Evolutionary conservation across 148 eudicot species (phyloP), one percentile per base, ranked within the genome.

Genomic region (Chenopodium suecicum): DNA sequence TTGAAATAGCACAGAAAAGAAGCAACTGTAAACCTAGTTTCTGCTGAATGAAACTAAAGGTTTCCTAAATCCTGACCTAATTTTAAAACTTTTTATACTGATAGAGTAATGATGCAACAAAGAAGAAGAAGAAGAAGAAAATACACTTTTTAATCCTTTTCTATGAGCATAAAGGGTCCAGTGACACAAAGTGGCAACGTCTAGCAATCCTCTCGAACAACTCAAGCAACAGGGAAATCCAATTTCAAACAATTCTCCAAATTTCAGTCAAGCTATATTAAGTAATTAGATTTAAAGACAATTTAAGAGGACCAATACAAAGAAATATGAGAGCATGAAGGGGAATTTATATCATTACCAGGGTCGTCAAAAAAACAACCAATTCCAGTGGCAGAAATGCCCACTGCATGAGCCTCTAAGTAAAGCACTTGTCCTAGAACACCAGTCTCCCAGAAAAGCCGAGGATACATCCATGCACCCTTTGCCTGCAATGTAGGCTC

Each of bases 341-440:
- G 64, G 29, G 44, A 5, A 1, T 47, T 56, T 37, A 41, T n/a
- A 69, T 11, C 4, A 11, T 8, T 90, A 95, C 98, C 97, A 81
- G 98, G 98, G 88, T 92, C 98, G 72, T 93, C 98, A 77, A 93
- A 93, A 83, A 93, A 95, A 89, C 98, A 95, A 77, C 98, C 98
- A 66, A 95, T 93, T 80, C 98, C 98, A 70, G 98, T 93, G 74
- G 98, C 98, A 82, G 98, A 93, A 68, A 95, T 86, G 77, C 98
- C 94, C 83, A 91, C 89, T 62, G 97, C 97, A 86, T 93, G 98
- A 19, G 98, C 96, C 90, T 93, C 98, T 65, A 93, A 90, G 83
- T 95, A 95, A 32, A 95, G 88, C 80, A 95, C 89, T 78, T 95
- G 98, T 46, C 98, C 98, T 75, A 95, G 92, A 82, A 95, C 92